A percentile compares a stretch with the other conserved stretches of the same genome.
phyloP scores from a whole-genome alignment of 495 filamentous ascomycete genomes.

The Rhizodiscina lignyota region DNA sequence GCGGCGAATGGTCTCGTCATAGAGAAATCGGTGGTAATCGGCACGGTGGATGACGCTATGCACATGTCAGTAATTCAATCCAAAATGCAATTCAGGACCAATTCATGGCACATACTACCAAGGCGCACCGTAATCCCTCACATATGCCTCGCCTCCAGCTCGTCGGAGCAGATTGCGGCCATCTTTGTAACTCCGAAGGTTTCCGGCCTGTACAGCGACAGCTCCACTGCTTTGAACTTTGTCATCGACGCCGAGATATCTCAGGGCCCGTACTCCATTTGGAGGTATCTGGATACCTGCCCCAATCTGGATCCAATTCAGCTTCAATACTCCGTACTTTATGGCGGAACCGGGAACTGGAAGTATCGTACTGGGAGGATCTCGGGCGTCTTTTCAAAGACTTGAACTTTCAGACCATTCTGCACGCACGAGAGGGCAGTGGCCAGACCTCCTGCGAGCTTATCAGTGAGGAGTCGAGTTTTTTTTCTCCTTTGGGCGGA shows the following conservation, averaged over 20 bases:
- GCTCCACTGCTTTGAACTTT: slow-evolving; percentile 19
- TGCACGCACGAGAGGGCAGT: slow-evolving; percentile 1
- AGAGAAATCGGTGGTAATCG: slow-evolving; percentile 23
- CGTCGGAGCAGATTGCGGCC: slow-evolving; percentile 26
- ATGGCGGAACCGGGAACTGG: too few species aligned
- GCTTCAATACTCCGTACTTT: neutral
- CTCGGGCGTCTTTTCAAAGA: slow-evolving; percentile 5
- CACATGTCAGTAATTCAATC: slow-evolving; percentile 29
- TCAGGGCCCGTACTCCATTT: slow-evolving; percentile 14
- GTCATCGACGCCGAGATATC: slow-evolving; percentile 19
- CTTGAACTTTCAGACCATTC: slow-evolving; percentile 2
- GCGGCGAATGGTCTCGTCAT: slow-evolving; percentile 18
- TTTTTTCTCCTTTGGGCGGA: too few species aligned
- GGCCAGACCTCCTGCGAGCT: slow-evolving; percentile 4
- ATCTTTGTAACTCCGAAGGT: slow-evolving; percentile 26
- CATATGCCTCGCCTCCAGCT: too few species aligned
- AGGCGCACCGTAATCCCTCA: too few species aligned
- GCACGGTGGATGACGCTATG: slow-evolving; percentile 30
- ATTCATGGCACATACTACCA: slow-evolving; percentile 24
- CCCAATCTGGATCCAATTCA: slow-evolving; percentile 7
- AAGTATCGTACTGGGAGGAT: slow-evolving; percentile 1
- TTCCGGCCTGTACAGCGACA: slow-evolving; percentile 22
- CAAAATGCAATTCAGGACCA: slow-evolving; percentile 17
- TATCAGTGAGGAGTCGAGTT: slow-evolving; percentile 4
- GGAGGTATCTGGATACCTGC: slow-evolving; percentile 15